Evolutionary conservation across 805 yeast species (phyloP).

Genomic region (Metschnikowia vanudenii): DNA sequence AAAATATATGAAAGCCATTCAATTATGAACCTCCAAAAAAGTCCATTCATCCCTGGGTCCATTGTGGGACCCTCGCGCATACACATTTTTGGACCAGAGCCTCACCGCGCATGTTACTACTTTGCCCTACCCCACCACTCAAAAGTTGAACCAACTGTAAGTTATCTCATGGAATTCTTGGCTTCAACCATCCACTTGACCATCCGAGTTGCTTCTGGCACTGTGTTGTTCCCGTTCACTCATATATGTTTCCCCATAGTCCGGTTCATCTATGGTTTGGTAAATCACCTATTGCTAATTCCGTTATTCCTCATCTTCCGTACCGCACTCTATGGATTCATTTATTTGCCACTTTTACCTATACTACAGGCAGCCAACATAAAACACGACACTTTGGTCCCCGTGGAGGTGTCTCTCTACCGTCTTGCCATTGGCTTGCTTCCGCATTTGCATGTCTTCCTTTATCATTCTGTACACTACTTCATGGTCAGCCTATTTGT

Average conservation of each 20-base stretch:
- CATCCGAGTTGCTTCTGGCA: background rate
- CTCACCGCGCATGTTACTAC: background rate
- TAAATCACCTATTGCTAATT: slow-evolving; percentile 14
- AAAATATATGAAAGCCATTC: too few species aligned
- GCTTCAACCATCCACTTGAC: background rate
- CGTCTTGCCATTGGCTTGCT: slow-evolving; percentile 7
- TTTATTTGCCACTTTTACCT: slow-evolving; percentile 20
- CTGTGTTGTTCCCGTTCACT: slow-evolving; percentile 15
- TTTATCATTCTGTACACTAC: slow-evolving; percentile 16
- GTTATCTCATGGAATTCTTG: background rate
- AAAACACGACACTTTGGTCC: slow-evolving; percentile 13
- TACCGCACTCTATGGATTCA: slow-evolving; percentile 17
- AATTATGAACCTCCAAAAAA: too few species aligned
- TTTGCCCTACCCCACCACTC: background rate
- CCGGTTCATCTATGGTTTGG: slow-evolving; percentile 6
- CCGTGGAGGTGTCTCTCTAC: slow-evolving; percentile 19
- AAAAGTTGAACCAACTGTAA: background rate
- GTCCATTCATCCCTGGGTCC: too few species aligned
- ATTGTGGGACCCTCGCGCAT: background rate
- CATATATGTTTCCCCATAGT: slow-evolving; percentile 12
- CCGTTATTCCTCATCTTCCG: slow-evolving; percentile 18
- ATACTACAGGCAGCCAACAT: slow-evolving; percentile 12
- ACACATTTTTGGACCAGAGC: background rate
- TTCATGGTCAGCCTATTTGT: slow-evolving; percentile 18
- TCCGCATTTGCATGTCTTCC: slow-evolving; percentile 17